phyloP scores from a whole-genome alignment of 2,329 filamentous ascomycete species.

The Neopestalotiopsis sp. region DNA sequence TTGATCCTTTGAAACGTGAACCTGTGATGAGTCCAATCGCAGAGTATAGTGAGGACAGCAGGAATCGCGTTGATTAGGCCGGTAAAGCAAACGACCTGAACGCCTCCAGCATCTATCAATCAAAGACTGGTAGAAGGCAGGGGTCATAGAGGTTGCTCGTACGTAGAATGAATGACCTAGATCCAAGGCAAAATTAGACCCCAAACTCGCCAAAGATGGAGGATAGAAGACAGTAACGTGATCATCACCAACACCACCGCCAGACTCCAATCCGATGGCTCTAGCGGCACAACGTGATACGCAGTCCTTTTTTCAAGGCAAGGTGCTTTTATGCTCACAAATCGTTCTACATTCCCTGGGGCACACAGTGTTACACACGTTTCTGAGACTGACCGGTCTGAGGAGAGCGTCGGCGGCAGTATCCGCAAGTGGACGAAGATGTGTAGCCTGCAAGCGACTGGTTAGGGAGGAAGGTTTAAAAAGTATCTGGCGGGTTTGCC shows the following conservation, averaged over 20 bases:
- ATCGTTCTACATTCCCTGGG: background rate
- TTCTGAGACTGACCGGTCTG: constrained; percentile 56
- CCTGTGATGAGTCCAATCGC: constrained; percentile 69
- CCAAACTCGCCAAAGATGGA: constrained; percentile 21
- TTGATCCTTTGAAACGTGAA: constrained; percentile 74
- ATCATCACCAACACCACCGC: background rate
- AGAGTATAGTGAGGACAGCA: constrained; percentile 95
- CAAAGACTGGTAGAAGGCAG: constrained; percentile 73
- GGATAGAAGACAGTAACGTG: constrained; percentile 26
- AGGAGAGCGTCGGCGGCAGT: constrained; percentile 51
- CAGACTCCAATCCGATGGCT: background rate
- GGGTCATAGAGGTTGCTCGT: constrained; percentile 63
- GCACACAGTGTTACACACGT: constrained; percentile 42
- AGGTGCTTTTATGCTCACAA: background rate
- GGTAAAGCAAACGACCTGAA: constrained; percentile 74
- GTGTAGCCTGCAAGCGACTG: constrained; percentile 50
- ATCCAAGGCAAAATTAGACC: constrained; percentile 19
- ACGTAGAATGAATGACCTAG: constrained; percentile 78
- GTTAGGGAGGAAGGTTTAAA: constrained; percentile 19
- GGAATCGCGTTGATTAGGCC: constrained; percentile 77
- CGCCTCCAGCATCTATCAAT: constrained; percentile 81
- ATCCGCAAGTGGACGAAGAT: constrained; percentile 58
- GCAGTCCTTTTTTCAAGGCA: too few relatives aligned
- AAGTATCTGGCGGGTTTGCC: background rate
- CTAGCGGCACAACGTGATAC: background rate